Base-by-base conservation (phyloP, 2,329 filamentous ascomycete genomes). In the Sclerotinia minor region DNA sequence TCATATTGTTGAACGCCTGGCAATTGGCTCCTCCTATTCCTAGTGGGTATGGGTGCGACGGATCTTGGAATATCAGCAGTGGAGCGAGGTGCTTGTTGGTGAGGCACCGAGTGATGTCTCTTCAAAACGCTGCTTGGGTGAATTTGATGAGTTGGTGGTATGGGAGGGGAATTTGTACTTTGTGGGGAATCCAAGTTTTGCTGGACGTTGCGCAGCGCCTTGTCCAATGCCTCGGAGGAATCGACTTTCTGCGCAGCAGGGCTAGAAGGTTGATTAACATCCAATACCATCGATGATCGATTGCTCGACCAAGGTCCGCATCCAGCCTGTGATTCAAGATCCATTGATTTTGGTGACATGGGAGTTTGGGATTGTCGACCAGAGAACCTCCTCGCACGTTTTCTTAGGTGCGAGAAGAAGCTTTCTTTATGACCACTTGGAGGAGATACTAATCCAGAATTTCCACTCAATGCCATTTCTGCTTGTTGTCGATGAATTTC, bases 391-490 rank as follows among this genome's bases (percentile, higher is more conserved):
- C 95, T 87, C 38, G 96, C 95, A 64, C 94, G 89, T 80, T 99
- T 99, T 67, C 95, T 87, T 9, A 99, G 84, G 77, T 99, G 95
- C 0, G 95, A 98, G 80, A 99, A 99, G 83, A 99, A 99, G 79
- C 95, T 92, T 79, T 99, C 95, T 77, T 96, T 96, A 67, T 93
- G 91, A 24, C 86, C 91, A 74, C 85, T 89, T 0, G 89, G 88
- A 5, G 93, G 92, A 7, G 92, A 95, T 21, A 86, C 88, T 32
- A 94, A 82, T 29, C 89, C 91, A 45, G 85, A 86, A 74, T 90
- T 89, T 41, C 65, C 95, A 76, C 93, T 97, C 57, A 98, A 84
- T 49, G 93, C 92, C 71, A 92, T 86, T 79, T 98, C 94, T 19
- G 94, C 92, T 79, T 98, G 92, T 80, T 94, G 92, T 67, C 94